These are phyloP conservation scores for Boletus pseudopeckii DNA, from an alignment of 768 basidiomycete genomes.

Conservation along the genomic window DNA sequence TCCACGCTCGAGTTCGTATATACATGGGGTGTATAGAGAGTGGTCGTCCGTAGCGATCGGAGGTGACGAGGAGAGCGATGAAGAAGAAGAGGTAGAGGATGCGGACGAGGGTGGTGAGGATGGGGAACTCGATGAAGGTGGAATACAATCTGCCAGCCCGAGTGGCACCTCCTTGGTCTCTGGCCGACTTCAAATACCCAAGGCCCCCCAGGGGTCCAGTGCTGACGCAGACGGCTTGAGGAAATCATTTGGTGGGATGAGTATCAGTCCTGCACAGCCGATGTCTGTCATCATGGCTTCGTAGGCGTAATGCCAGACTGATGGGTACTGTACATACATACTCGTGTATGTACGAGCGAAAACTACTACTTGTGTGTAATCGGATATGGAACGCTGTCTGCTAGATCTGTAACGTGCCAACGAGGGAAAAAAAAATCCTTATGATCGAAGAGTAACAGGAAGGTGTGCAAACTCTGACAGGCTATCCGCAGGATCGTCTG, in stretches of 20 bases:
- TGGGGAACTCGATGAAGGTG: background rate
- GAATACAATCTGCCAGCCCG: constrained; percentile 6
- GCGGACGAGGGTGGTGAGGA: constrained; percentile 29
- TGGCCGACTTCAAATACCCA: constrained; percentile 23
- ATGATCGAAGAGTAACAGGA: constrained; percentile 17
- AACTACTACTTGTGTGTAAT: background rate
- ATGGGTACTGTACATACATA: background rate
- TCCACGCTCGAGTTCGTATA: constrained; percentile 69
- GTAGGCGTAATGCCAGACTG: background rate
- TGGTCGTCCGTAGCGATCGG: constrained; percentile 79
- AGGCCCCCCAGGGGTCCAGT: constrained; percentile 1
- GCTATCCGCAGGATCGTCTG: background rate
- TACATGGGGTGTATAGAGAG: constrained; percentile 83
- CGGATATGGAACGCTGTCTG: too few relatives aligned
- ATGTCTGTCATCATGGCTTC: constrained; percentile 13
- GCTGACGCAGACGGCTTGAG: constrained; percentile 54
- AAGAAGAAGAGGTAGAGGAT: constrained; percentile 51
- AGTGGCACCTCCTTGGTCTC: background rate
- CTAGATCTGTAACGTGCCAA: too few relatives aligned
- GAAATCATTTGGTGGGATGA: constrained; percentile 74
- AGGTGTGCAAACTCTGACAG: constrained; percentile 22
- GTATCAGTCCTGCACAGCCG: constrained; percentile 66
- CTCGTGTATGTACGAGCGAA: background rate
- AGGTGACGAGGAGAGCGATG: constrained; percentile 69
- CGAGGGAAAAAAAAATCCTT: background rate